A percentile compares a stretch with the other conserved stretches of the same genome.
These are phyloP conservation scores for Spirogloea muscicola DNA, from an alignment of 139 green algal species.

Conservation along the genomic window DNA sequence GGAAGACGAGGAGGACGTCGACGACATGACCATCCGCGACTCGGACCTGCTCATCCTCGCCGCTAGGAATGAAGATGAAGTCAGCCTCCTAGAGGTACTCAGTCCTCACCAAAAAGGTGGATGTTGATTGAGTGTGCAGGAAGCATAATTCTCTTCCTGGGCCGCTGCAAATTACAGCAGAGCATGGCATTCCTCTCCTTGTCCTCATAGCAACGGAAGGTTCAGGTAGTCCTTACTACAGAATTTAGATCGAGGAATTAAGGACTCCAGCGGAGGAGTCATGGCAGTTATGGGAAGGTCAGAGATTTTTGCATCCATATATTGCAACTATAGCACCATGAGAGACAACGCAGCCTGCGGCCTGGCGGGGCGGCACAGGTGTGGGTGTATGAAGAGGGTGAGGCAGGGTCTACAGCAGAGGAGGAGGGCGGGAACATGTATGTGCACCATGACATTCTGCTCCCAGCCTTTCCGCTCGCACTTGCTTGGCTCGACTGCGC, in stretches of 20 bases:
- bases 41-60: conserved; percentile 85
- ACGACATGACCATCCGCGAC: conserved; percentile 66
- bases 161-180: too few relatives aligned
- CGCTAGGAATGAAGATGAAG: conserved; percentile 87
- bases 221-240: too few relatives aligned
- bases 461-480: conserved; percentile 87
- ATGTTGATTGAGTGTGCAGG: too few relatives aligned
- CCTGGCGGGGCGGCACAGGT: conserved; percentile 21
- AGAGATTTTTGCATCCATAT: neutral
- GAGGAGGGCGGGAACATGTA: conserved; percentile 55
- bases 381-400: conserved; percentile 89
- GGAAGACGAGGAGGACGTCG: conserved; percentile 62
- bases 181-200: too few relatives aligned
- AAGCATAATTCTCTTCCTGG: too few relatives aligned
- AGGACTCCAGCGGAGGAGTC: neutral
- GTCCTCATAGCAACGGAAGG: neutral
- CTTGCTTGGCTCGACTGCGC: conserved; percentile 83
- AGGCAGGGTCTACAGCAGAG: neutral
- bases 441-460: conserved; percentile 93
- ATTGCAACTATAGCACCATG: neutral
- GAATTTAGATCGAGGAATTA: neutral
- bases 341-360: too few relatives aligned
- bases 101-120: too few relatives aligned
- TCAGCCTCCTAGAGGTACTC: conserved; percentile 86
- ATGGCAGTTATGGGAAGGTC: neutral